Percentiles rank a stretch among this genome's conserved stretches.
Evolutionary conservation across 257 asterid species (phyloP).

Genomic region (Solanum lycopersicoides): DNA sequence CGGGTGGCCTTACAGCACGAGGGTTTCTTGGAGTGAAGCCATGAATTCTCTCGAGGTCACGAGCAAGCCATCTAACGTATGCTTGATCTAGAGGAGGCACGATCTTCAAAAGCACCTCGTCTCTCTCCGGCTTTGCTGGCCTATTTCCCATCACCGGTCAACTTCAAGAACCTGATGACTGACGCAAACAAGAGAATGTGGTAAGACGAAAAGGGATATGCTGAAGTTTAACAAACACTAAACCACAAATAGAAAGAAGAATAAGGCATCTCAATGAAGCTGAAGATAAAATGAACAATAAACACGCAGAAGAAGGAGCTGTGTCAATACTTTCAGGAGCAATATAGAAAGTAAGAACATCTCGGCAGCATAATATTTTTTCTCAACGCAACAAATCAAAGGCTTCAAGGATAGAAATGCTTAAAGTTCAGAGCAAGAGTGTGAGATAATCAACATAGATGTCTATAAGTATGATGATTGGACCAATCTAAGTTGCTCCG

Average conservation of each 20-base stretch:
- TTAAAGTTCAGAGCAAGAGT: not conserved
- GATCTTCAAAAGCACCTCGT: constrained; percentile 45
- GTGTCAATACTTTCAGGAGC: not conserved
- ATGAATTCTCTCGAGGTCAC: constrained; percentile 69
- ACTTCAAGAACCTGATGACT: not conserved
- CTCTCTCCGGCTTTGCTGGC: constrained; percentile 46
- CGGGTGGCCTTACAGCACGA: constrained; percentile 66
- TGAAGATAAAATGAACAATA: not conserved
- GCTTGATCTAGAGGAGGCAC: constrained; percentile 72
- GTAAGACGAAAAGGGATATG: not conserved
- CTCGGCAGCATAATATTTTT: not conserved
- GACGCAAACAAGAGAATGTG: not conserved
- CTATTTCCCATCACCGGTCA: constrained; percentile 59
- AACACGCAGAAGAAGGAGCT: not conserved
- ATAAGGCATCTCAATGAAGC: not conserved
- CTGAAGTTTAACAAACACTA: not conserved
- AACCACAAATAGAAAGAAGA: not conserved
- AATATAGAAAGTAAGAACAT: not conserved
- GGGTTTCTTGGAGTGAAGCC: constrained; percentile 66
- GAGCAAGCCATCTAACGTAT: constrained; percentile 57
- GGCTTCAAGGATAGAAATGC: not conserved
- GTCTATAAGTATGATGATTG: not conserved
- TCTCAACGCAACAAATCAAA: not conserved
- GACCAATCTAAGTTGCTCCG: not conserved
- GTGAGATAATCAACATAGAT: not conserved